Evolutionary conservation across 495 filamentous ascomycete genomes (phyloP).

Genomic region (Talaromyces nanjingensis): DNA sequence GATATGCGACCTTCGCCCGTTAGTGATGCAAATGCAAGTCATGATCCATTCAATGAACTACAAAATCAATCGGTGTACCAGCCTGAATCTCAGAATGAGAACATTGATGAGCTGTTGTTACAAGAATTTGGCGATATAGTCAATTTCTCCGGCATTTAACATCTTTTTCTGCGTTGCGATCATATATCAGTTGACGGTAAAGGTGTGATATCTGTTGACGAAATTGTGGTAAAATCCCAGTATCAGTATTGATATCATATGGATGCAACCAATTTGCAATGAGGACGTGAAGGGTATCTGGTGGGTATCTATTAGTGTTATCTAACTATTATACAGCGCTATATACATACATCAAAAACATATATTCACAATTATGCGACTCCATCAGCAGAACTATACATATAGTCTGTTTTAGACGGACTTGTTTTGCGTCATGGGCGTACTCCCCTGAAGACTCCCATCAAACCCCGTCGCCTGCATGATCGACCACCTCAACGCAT

Average conservation of each 20-base stretch:
- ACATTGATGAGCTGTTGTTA: slow-evolving; percentile 26
- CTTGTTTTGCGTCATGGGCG: not conserved
- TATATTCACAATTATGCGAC: not conserved
- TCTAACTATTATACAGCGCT: not conserved
- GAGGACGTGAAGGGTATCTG: not conserved
- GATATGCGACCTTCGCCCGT: not conserved
- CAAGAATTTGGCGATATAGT: slow-evolving; percentile 35
- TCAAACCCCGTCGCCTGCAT: slow-evolving; percentile 43
- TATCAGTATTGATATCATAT: not conserved
- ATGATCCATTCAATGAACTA: not conserved
- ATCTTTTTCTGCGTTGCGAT: not conserved
- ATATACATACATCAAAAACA: not conserved
- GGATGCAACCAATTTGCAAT: not conserved
- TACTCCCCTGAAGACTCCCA: slow-evolving; percentile 18
- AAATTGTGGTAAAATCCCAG: not conserved
- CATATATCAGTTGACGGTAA: not conserved
- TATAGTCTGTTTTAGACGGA: not conserved
- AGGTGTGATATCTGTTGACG: not conserved
- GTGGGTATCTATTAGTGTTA: not conserved
- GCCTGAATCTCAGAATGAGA: slow-evolving; percentile 13
- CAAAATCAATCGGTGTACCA: not conserved
- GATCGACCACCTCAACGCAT: slow-evolving; percentile 44
- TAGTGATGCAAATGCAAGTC: not conserved
- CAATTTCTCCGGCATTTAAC: slow-evolving; percentile 19
- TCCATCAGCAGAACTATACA: not conserved